Conservation (phyloP, 2,329 filamentous ascomycete species). For the Ascochyta lentis region DNA sequence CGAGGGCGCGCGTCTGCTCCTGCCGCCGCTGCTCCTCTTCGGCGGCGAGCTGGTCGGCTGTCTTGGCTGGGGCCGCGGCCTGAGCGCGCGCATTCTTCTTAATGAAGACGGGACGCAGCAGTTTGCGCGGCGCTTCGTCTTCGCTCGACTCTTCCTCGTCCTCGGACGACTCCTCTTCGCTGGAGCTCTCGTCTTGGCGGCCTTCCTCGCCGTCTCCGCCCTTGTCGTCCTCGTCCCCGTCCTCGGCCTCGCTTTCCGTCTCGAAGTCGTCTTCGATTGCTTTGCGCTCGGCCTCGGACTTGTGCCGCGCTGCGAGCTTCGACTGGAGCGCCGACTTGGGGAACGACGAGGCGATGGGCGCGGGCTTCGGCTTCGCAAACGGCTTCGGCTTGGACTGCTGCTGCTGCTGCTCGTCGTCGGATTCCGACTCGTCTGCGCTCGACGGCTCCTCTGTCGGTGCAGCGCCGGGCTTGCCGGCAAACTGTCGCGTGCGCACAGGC, state of each 20-base stretch:
- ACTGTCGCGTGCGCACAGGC: constrained; percentile 78
- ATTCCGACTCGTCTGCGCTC: constrained; percentile 56
- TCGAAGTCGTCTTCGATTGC: constrained; percentile 64
- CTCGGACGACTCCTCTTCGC: constrained; percentile 39
- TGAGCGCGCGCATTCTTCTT: constrained; percentile 66
- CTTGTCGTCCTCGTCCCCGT: constrained; percentile 22
- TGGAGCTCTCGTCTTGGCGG: constrained; percentile 22
- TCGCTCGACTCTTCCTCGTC: constrained; percentile 64
- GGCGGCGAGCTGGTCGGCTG: constrained; percentile 52
- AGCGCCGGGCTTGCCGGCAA: constrained; percentile 78
- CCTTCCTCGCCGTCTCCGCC: constrained; percentile 20
- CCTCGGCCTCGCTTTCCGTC: constrained; percentile 57
- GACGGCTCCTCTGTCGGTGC: constrained; percentile 48
- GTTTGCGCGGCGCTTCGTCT: constrained; percentile 63
- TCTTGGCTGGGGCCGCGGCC: constrained; percentile 35
- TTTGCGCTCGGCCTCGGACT: constrained; percentile 37
- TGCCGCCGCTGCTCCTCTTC: constrained; percentile 66
- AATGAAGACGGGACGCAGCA: constrained; percentile 71
- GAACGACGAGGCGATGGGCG: constrained; percentile 55
- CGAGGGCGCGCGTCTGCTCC: constrained; percentile 76
- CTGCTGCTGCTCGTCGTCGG: constrained; percentile 58
- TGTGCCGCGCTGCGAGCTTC: constrained; percentile 51
- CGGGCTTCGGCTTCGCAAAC: constrained; percentile 45
- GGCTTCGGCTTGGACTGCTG: constrained; percentile 51
- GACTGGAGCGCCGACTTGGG: constrained; percentile 53